Percentiles rank a stretch among this genome's conserved stretches.
These are phyloP conservation scores for Cylindrotheca fusiformis DNA, from an alignment of 108 stramenopile genomes.

Conservation along the genomic window DNA sequence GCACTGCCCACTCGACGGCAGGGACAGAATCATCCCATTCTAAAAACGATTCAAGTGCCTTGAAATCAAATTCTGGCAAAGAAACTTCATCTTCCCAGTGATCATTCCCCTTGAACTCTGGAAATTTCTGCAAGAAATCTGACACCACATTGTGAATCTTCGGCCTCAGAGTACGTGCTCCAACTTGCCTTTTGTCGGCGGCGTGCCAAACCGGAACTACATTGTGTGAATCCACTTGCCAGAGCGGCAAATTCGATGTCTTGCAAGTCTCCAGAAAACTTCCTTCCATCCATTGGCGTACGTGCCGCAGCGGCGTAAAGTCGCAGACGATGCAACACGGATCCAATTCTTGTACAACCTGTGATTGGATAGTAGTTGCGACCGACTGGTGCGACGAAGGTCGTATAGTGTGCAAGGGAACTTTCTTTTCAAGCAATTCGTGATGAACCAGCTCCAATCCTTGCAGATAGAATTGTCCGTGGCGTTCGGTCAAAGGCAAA, in stretches of 20 bases:
- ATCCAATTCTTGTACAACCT: conserved; percentile 31
- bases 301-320: conserved; percentile 83
- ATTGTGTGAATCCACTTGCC: conserved; percentile 98
- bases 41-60: conserved; percentile 42
- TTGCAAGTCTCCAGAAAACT: conserved; percentile 54
- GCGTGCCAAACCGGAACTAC: conserved; percentile 97
- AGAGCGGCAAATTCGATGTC: conserved; percentile 56
- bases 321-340: conserved; percentile 80
- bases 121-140: conserved; percentile 74
- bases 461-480: conserved; percentile 84
- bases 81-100: conserved; percentile 33
- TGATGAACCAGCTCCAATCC: conserved; percentile 82
- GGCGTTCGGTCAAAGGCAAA: conserved; percentile 72
- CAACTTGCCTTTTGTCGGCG: conserved; percentile 89
- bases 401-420: conserved; percentile 83
- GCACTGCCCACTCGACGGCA: conserved; percentile 51
- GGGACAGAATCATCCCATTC: conserved; percentile 61
- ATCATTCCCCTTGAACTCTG: conserved; percentile 53
- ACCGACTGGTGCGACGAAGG: conserved; percentile 45
- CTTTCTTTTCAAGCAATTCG: conserved; percentile 52
- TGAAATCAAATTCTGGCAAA: conserved; percentile 41
- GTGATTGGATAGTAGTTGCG: conserved; percentile 42
- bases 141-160: conserved; percentile 86
- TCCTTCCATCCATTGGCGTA: conserved; percentile 60
- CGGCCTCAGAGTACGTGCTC: conserved; percentile 93